Evolutionary conservation across 345 rosid genomes (phyloP), one percentile per base, ranked within the genome.

Genomic region (Eucalyptus pumila): DNA sequence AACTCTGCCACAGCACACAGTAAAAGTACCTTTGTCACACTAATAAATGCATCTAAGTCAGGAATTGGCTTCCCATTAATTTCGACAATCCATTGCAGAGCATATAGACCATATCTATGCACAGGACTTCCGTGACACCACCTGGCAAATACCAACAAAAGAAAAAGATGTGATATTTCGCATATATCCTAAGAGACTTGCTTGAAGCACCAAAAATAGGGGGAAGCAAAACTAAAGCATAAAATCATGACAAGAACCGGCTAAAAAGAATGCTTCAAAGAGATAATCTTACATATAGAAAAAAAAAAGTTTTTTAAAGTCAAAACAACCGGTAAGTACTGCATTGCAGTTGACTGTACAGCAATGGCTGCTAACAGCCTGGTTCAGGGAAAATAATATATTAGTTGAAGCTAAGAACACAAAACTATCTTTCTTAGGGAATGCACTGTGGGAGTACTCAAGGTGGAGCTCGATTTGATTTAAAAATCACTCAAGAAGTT

Each of bases 101-200:
- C 95, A 88, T 93, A 95, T 44, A 98, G 93, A 72, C 98, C 99
- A 90, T 98, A 96, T 88, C 98, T 94, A 60, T 95, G 95, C 56
- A 91, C 98, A 5, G 99, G 99, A 94, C 99, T 98, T 69, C 99
- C 99, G n/a, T 94, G 96, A 89, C 94, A 94, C 95, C 96, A 96
- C 97, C 98, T 98, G 93, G 88, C 47, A 87, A 90, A 88, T 58
- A 58, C 23, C 34, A 87, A 48, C 34, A 80, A 80, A 48, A 58
- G 52, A 54, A 86, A 42, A 14, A 56, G 19, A 86, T 47, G 44
- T 50, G 62, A 76, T 76, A 37, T 42, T 76, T 37, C 15, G 14
- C 19, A 6, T 86, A 30, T 37, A 51, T 86, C 47, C 16, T 51
- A 17, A 51, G 45, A 86, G 45, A 56, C 80, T 87, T 30, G n/a